These are phyloP conservation scores for Pseudopediastrum boryanum DNA, from an alignment of 139 green algal species.

Conservation along the genomic window DNA sequence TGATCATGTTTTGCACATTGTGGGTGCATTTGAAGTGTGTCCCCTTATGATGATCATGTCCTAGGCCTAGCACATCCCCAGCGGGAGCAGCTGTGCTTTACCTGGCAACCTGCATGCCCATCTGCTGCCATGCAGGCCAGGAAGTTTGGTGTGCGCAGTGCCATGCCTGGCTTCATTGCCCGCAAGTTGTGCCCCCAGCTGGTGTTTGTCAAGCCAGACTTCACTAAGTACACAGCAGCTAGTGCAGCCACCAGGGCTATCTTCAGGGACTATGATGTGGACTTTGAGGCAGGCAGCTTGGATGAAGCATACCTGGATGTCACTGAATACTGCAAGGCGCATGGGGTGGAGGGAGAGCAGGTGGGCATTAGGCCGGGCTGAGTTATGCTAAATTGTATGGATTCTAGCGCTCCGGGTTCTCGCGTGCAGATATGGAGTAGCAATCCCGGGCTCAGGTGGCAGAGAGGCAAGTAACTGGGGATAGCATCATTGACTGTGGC, in stretches of 20 bases:
- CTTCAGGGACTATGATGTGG: conserved; percentile 76
- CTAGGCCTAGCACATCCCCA: too few species aligned
- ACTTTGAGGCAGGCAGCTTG: conserved; percentile 73
- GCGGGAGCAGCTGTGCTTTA: neutral
- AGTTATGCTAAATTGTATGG: neutral
- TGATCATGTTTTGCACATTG: too few species aligned
- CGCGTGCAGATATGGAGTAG: neutral
- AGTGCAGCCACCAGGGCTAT: conserved; percentile 56
- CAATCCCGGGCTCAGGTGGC: neutral
- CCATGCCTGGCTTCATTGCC: conserved; percentile 93
- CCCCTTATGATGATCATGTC: too few species aligned
- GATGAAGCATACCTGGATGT: conserved; percentile 90
- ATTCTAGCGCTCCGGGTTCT: neutral
- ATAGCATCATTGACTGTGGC: neutral
- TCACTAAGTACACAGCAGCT: conserved; percentile 55
- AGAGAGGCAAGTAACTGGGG: neutral
- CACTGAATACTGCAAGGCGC: conserved; percentile 68
- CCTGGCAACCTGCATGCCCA: neutral
- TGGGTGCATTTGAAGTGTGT: too few species aligned
- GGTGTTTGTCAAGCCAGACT: conserved; percentile 64
- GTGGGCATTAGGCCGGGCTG: conserved; percentile 19
- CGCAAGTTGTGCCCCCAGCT: conserved; percentile 81
- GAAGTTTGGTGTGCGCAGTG: conserved; percentile 83
- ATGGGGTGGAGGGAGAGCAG: conserved; percentile 53
- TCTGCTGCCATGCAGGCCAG: conserved; percentile 59